These are phyloP conservation scores for Phialocephala subalpina DNA, from an alignment of 2,329 filamentous ascomycete genomes.

Conservation along the genomic window DNA sequence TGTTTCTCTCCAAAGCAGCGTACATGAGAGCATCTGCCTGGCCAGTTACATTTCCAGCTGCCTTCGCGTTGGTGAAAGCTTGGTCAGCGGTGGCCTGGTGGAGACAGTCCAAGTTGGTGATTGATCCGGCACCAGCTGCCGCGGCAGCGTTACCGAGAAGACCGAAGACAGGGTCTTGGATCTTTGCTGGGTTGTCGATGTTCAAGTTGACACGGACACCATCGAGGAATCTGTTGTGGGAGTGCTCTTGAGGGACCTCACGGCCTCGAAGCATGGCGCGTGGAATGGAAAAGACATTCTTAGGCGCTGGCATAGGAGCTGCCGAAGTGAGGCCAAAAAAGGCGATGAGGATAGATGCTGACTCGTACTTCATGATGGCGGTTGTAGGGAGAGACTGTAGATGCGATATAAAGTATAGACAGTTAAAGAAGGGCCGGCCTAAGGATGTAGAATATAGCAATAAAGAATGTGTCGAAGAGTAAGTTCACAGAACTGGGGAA, in stretches of 20 bases:
- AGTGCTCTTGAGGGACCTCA: constrained; percentile 65
- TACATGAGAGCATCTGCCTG: constrained; percentile 62
- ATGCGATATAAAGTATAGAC: constrained; percentile 24
- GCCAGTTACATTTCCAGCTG: constrained; percentile 58
- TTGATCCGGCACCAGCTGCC: constrained; percentile 53
- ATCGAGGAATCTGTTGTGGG: constrained; percentile 58
- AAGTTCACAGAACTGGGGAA: constrained; percentile 44
- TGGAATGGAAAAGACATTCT: constrained; percentile 37
- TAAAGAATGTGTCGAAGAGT: constrained; percentile 43
- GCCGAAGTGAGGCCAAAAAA: constrained; percentile 42
- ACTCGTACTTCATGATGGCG: constrained; percentile 46
- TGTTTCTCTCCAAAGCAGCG: constrained; percentile 67
- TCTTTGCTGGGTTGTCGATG: constrained; percentile 58
- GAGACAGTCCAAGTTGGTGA: constrained; percentile 63
- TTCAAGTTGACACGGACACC: constrained; percentile 53
- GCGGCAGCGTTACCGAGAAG: constrained; percentile 61
- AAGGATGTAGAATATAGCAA: constrained; percentile 30
- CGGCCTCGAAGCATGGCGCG: constrained; percentile 47
- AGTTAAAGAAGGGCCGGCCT: constrained; percentile 42
- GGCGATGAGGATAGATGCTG: constrained; percentile 39
- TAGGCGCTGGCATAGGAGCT: constrained; percentile 37
- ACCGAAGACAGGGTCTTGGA: constrained; percentile 58
- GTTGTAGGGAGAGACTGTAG: constrained; percentile 21
- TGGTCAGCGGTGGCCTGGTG: constrained; percentile 66
- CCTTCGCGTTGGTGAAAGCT: constrained; percentile 68